Evolutionary conservation across 2,329 filamentous ascomycete species (phyloP), one percentile per base, ranked within the genome.

Genomic region (Pseudopyrenochaeta lycopersici): DNA sequence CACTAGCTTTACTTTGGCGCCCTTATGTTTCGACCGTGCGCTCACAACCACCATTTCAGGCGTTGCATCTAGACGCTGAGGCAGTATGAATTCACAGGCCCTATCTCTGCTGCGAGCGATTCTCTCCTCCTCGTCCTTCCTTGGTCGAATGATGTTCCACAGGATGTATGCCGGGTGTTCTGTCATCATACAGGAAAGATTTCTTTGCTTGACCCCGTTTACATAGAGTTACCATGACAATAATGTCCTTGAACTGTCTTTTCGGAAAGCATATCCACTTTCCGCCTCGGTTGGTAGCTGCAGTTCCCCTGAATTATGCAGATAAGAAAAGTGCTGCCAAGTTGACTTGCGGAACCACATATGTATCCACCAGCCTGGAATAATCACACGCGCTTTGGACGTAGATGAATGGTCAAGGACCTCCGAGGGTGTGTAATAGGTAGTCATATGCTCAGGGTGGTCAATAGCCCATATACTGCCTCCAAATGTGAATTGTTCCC

Each of bases 361-460:
- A 17, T 42, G 30, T 20, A 53, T 14, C 45, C 53, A 56, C 49
- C 49, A 56, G 4, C 32, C 18, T 15, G 49, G 53, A 12, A 56
- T 30, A 1, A 53, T 33, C 5, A 53, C 20, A 6, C 41, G 49
- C 23, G 23, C 9, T 11, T n/a, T 36, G 4, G n/a, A 7, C 30
- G 20, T 6, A 14, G 5, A 15, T 20, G 23, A 9, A 27, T 27
- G 4, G 4, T 14, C 14, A 3, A 3, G n/a, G 12, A 27, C 7
- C 21, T 9, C 15, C 9, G n/a, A n/a, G 3, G 21, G 38, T 15
- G 5, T 11, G 17, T 53, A 56, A 18, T 52, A 49, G 12, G 39
- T 41, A 1, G 35, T 38, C 29, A 46, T 40, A 9, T 29, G 18
- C 14, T 36, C 29, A 4, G 49, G 53, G 11, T 45, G 41, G 32